Percentiles rank a stretch among this genome's conserved stretches.
Conservation (phyloP, 2,329 filamentous ascomycete species). For the Cercospora citrullina region DNA sequence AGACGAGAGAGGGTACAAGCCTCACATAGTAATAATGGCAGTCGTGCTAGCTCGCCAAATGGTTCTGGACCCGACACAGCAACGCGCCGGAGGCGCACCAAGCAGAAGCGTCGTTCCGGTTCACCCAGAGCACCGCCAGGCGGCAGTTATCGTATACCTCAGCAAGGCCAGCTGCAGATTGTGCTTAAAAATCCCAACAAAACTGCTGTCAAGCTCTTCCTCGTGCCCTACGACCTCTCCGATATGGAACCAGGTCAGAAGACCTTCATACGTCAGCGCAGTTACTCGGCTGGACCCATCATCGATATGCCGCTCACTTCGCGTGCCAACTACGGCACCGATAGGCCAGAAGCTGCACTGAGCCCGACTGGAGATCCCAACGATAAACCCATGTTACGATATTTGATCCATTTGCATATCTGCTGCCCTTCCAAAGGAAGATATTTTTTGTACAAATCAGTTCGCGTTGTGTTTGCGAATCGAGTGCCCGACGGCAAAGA, state of each 20-base stretch:
- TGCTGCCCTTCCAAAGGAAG: conserved; percentile 81
- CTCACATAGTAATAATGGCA: conserved; percentile 31
- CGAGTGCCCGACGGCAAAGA: conserved; percentile 94
- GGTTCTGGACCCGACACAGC: conserved; percentile 29
- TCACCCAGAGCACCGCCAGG: conserved; percentile 71
- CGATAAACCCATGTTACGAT: conserved; percentile 76
- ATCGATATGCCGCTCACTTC: conserved; percentile 65
- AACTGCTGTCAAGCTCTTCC: conserved; percentile 92
- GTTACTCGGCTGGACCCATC: conserved; percentile 83
- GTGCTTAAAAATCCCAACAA: conserved; percentile 99
- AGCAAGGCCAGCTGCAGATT: conserved; percentile 92
- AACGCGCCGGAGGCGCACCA: conserved; percentile 43
- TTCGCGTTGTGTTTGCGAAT: conserved; percentile 95
- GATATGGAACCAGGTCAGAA: conserved; percentile 95
- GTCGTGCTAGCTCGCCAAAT: conserved; percentile 34
- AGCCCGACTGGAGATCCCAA: conserved; percentile 51
- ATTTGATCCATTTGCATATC: conserved; percentile 90
- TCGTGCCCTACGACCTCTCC: conserved; percentile 86
- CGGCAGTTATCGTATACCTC: conserved; percentile 89
- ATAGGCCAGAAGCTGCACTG: conserved; percentile 55
- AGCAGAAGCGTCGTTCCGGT: conserved; percentile 58
- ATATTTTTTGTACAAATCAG: conserved; percentile 86
- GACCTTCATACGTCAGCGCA: conserved; percentile 92
- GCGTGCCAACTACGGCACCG: conserved; percentile 52
- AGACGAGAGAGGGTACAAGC: conserved; percentile 37